phyloP scores from a whole-genome alignment of 2,329 filamentous ascomycete genomes.

The Pyrenophora seminiperda region DNA sequence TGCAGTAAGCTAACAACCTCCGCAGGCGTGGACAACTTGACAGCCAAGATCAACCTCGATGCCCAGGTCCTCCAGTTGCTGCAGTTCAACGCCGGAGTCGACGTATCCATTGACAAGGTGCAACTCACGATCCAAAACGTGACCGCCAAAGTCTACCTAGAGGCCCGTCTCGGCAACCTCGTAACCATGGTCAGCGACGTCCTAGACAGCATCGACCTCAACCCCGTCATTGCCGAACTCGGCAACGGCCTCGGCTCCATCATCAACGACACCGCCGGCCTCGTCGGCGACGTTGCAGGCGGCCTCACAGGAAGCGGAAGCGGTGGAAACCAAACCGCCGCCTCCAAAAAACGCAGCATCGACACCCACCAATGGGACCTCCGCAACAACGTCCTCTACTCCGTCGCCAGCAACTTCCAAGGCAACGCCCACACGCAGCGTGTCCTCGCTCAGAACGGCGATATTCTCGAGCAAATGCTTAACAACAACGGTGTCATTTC shows the following conservation, averaged over 20 bases:
- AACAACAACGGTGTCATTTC: constrained; percentile 60
- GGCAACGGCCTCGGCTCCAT: constrained; percentile 57
- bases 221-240: constrained; percentile 63
- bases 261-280: constrained; percentile 48
- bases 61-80: constrained; percentile 64
- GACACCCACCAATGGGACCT: constrained; percentile 54
- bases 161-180: constrained; percentile 65
- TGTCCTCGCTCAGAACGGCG: constrained; percentile 61
- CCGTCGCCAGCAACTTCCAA: constrained; percentile 61
- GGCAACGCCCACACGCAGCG: constrained; percentile 61
- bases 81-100: constrained; percentile 65
- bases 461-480: constrained; percentile 59
- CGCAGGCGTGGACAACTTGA: constrained; percentile 60
- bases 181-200: constrained; percentile 65
- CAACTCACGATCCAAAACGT: constrained; percentile 63
- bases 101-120: constrained; percentile 63
- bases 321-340: constrained; percentile 15
- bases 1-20: no score
- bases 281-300: constrained; percentile 34
- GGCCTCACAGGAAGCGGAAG: constrained; percentile 18
- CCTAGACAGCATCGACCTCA: constrained; percentile 63
- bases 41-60: constrained; percentile 65
- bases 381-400: constrained; percentile 64
- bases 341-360: constrained; percentile 35
- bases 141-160: constrained; percentile 62